Evolutionary conservation across 2,329 filamentous ascomycete genomes (phyloP), one percentile per base, ranked within the genome.

Genomic region (Ascochyta clinopodiicola): DNA sequence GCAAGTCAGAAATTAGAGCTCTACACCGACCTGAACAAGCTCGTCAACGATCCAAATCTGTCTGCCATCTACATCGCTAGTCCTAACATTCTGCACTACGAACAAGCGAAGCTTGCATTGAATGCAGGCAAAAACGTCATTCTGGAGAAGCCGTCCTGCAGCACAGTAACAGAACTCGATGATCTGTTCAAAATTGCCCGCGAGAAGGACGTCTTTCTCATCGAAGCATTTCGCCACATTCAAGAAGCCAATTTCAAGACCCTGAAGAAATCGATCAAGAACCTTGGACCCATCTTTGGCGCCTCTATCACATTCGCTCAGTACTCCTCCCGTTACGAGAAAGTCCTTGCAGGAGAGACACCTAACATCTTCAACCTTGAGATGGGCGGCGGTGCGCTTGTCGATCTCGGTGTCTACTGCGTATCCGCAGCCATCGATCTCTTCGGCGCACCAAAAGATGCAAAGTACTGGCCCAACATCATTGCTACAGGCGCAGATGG

Each of bases 171-270:
- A 2, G 78, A 82, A 59, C 71, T 81, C 3, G 73, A 79, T 32
- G 69, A 77, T 25, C 67, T 82, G 12, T 80, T 80, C 66, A 58
- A 62, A 15, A 66, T 77, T 13, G 78, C 79, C 1, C 70, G 77
- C 38, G 64, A 70, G 34, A 74, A 80, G 21, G 67, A 70, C 15
- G 72, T 80, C 9, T 76, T 78, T 56, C 63, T 82, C 13, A 74
- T 82, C 52, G 80, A 82, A 68, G 80, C 80, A 15, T 81, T 75
- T 71, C 71, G 80, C 32, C 80, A 82, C 62, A 76, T 81, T 44
- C 80, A 81, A 68, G 80, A 82, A 68, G 69, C 72, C 37, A 81
- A 81, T 66, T 82, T 79, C 74, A 77, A 78, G 50, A 66, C 77
- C 27, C 63, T 81, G 29, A 77, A 78, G 39, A 56, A 66, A 6